Evolutionary conservation across 139 green algal genomes (phyloP), one percentile per base, ranked within the genome.

Genomic region (Nannochloris sp.): DNA sequence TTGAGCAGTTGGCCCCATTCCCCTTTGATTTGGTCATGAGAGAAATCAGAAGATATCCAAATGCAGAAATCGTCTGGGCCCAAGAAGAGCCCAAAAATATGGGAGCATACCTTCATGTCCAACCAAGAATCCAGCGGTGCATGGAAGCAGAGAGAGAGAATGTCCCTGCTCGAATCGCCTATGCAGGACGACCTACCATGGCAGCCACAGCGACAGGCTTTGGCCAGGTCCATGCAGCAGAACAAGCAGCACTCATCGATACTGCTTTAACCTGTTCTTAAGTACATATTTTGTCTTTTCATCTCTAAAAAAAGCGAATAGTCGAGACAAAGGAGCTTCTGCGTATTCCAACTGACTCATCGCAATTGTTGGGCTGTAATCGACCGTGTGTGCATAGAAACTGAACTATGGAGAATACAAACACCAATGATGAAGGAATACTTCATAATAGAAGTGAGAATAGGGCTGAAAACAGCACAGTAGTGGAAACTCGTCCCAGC

Each of bases 61-160:
- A 93, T 62, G 89, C 88, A 5, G 80, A 89, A 66, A 70, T 94
- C 16, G 45, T 96, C 61, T 96, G 90, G 91, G 78, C 61, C 48
- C 92, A 98, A 72, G 92, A 98, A 81, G 92, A 98, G 83, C 93
- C 91, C 31, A 90, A 92, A 83, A 98, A 98, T 88, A 96, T 97
- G 93, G 93, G 93, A 10, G 87, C 89, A 2, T 98, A 90, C 71
- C 68, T 75, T 46, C 88, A 96, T 69, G 67, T 97, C 13, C 67
- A 83, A 65, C 85, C 88, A 5, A 80, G 91, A 53, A 70, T 97
- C 36, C 65, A 89, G 67, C 89, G 84, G 16, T 89, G 79, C 72
- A 78, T 96, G 74, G 61, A 68, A 20, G 50, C 48, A 48, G 71
- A 49, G 26, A 26, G 28, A 0, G 49, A 37, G 2, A 60, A 70